Base-by-base conservation (phyloP, 163 green algal species). In the Trebouxia gelatinosa region DNA sequence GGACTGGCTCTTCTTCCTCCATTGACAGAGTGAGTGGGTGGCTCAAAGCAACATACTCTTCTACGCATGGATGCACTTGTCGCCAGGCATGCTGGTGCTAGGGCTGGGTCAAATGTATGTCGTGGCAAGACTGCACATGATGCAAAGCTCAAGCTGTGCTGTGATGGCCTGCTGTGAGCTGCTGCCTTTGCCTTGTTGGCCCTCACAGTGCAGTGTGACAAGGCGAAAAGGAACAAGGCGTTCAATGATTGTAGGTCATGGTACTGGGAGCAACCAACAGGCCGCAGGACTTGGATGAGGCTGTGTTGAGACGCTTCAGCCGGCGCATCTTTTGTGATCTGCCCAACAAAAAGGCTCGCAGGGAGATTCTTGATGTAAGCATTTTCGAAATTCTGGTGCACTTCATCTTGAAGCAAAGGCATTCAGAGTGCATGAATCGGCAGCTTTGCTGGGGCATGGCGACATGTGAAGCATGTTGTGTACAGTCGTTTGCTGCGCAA, bases 211-310 rank as follows among this genome's bases (percentile, higher is more conserved):
- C n/a, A n/a, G n/a, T n/a, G n/a, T n/a, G n/a, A n/a, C n/a, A n/a
- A n/a, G n/a, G n/a, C n/a, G n/a, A n/a, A n/a, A n/a, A n/a, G n/a
- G n/a, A n/a, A n/a, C n/a, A n/a, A n/a, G 57, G 40, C 34, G 19
- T 17, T 61, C 23, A 29, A 43, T 0, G 4, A 21, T 37, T 51
- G 34, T 21, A 50, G 65, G 40, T 78, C 28, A 68, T 82, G 81
- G 81, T 85, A 43, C 71, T 85, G 37, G 81, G 76, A 19, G 81
- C 81, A 61, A 85, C 77, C 67, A 85, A 85, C 57, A n/a, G 83
- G 32, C 75, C 79, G n/a, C 37, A 78, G 34, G 74, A 81, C 48
- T 50, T 87, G 58, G 83, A 87, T 62, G 79, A 83, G 64, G 83
- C 83, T 13, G 79, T 83, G 51, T 61, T 87, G 70, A 61, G 83